Evolutionary conservation across 495 filamentous ascomycete genomes (phyloP), one percentile per base, ranked within the genome.

Genomic region (Aspergillus hancockii): DNA sequence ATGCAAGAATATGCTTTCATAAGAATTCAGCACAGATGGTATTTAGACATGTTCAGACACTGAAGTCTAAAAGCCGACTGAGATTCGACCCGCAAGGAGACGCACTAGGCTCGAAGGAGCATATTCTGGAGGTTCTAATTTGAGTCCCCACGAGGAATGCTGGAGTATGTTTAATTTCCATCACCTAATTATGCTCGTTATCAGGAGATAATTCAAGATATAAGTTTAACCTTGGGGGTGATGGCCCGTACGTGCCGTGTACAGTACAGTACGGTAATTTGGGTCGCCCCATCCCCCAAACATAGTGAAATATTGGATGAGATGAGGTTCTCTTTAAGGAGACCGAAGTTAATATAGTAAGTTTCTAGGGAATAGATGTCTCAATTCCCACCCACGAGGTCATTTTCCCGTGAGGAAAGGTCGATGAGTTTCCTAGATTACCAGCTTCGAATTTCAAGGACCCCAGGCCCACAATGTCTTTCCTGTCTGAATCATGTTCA

Each of bases 131-230:
- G n/a, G 41, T 45, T 53, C 59, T 47, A 52, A 52, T 61, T 57
- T 46, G n/a, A 52, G 43, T 61, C 41, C 49, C 31, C 60, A 54
- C 34, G 50, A 58, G 50, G 38, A 38, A 31, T 34, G 50, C 36
- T 49, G 46, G 9, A 58, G 16, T 31, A 30, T 18, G 38, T 38
- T 45, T 25, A 16, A 25, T 36, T 25, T 47, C 30, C 22, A 50
- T 50, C 18, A 28, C 49, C 25, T 23, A 8, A 40, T 49, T 28
- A 22, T 28, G 36, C 16, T 56, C 30, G 25, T 61, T 49, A 53
- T 52, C 54, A 61, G 43, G 34, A 38, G 31, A 36, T 25, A 23
- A 22, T 45, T 45, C 2, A 47, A 8, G 6, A 22, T 47, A n/a
- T 47, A 21, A n/a, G 21, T 47, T 21, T 47, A 22, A 47, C 43